A percentile compares a stretch with the other conserved stretches of the same genome.
Conservation (phyloP, 2,329 filamentous ascomycete genomes). For the Pseudogymnoascus sp. region DNA sequence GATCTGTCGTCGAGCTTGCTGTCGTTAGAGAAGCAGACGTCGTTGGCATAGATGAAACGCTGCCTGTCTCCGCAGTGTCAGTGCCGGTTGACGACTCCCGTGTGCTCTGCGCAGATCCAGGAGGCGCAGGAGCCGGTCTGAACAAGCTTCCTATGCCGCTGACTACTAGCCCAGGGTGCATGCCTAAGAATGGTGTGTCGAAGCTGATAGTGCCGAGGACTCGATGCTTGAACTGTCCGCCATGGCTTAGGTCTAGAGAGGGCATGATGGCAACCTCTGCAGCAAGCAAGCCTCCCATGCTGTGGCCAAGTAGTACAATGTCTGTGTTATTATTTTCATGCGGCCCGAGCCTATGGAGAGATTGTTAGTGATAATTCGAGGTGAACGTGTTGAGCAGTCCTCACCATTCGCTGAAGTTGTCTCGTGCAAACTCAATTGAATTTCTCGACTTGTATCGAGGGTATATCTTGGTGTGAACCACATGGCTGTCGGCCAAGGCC, state of each 20-base stretch:
- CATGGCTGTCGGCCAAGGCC: constrained; percentile 63
- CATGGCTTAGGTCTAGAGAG: constrained; percentile 16
- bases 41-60: background rate
- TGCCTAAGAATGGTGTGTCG: constrained; percentile 79
- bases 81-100: background rate
- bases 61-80: background rate
- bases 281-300: constrained; percentile 78
- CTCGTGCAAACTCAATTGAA: constrained; percentile 63
- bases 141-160: constrained; percentile 77
- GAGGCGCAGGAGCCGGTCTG: constrained; percentile 37
- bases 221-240: constrained; percentile 55
- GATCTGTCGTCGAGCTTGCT: background rate
- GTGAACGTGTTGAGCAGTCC: constrained; percentile 15
- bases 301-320: constrained; percentile 77
- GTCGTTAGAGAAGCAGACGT: background rate
- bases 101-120: constrained; percentile 15
- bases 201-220: constrained; percentile 77
- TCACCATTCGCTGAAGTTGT: constrained; percentile 75
- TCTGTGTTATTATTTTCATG: constrained; percentile 70
- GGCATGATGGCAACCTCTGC: constrained; percentile 67
- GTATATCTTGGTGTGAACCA: constrained; percentile 81
- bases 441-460: constrained; percentile 72
- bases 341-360: constrained; percentile 53
- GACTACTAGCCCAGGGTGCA: constrained; percentile 82
- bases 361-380: background rate